These are phyloP conservation scores for Penicillium sp. DNA, from an alignment of 2,329 filamentous ascomycete species.

Conservation along the genomic window DNA sequence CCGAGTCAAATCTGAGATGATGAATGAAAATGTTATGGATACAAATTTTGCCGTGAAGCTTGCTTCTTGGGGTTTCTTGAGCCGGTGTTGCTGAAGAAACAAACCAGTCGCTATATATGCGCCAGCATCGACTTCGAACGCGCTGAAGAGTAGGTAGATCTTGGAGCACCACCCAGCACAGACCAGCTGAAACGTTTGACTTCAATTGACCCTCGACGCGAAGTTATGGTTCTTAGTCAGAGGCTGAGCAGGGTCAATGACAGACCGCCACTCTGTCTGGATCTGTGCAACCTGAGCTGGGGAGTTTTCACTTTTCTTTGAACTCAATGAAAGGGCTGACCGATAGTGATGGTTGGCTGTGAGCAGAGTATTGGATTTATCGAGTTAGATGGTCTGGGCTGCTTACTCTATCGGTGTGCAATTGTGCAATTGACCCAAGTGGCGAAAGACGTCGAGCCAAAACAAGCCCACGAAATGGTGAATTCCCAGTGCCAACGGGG, in stretches of 20 bases:
- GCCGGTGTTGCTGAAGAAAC: no score
- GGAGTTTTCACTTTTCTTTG: background rate
- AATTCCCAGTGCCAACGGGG: constrained; percentile 1
- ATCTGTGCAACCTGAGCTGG: constrained; percentile 14
- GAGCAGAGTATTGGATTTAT: background rate
- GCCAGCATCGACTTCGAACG: no score
- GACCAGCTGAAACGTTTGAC: constrained; percentile 13
- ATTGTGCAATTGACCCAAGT: background rate
- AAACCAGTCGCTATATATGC: constrained; percentile 16
- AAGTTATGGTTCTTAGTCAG: constrained; percentile 14
- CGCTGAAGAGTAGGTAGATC: no score
- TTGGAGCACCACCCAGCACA: no score
- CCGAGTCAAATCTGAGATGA: no score
- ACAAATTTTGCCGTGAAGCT: no score
- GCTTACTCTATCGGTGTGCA: background rate
- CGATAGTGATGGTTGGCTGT: background rate
- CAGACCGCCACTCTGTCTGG: constrained; percentile 3
- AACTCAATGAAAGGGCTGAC: background rate
- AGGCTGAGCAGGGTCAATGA: constrained; percentile 9
- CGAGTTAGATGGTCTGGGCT: background rate
- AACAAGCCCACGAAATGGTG: background rate
- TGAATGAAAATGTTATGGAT: background rate
- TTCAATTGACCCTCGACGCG: constrained; percentile 14
- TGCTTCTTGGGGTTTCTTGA: no score
- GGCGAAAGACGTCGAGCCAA: background rate